Conservation (phyloP, 352 stramenopile species). For the Phytophthora hibernalis region DNA sequence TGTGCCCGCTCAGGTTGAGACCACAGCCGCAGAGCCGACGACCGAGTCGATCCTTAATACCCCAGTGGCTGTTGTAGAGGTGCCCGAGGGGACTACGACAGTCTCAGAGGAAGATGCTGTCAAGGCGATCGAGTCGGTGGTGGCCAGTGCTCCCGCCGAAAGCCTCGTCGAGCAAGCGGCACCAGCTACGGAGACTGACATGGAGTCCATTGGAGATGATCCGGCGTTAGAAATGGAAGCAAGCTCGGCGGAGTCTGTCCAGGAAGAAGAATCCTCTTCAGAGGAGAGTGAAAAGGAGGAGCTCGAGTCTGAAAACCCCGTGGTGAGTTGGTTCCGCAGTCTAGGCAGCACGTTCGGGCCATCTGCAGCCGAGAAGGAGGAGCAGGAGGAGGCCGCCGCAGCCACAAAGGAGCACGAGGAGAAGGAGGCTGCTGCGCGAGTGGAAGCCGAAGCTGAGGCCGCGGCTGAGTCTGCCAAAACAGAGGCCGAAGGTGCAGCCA, state of each 20-base stretch:
- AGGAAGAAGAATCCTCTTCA: slow-evolving; percentile 13
- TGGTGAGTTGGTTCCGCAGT: slow-evolving; percentile 43
- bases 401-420: slow-evolving; percentile 26
- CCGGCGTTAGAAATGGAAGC: slow-evolving; percentile 1
- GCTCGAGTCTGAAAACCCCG: slow-evolving; percentile 32
- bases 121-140: slow-evolving; percentile 2
- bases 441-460: slow-evolving; percentile 20
- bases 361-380: slow-evolving; percentile 24
- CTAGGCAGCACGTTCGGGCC: slow-evolving; percentile 37
- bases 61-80: slow-evolving; percentile 6
- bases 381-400: slow-evolving; percentile 7
- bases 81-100: slow-evolving; percentile 3
- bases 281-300: slow-evolving; percentile 22
- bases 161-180: slow-evolving; percentile 1
- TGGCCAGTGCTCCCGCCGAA: slow-evolving; percentile 4
- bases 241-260: slow-evolving; percentile 1
- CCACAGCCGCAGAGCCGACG: not conserved
- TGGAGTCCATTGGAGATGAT: not conserved
- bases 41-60: slow-evolving; percentile 1
- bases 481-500: slow-evolving; percentile 12
- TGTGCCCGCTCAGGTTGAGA: not conserved
- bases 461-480: slow-evolving; percentile 12
- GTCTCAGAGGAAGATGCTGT: slow-evolving; percentile 6
- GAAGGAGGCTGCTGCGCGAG: slow-evolving; percentile 23
- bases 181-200: slow-evolving; percentile 1